phyloP scores from a whole-genome alignment of 371 early-diverging fungal species.

The Mitosporidium daphniae region DNA sequence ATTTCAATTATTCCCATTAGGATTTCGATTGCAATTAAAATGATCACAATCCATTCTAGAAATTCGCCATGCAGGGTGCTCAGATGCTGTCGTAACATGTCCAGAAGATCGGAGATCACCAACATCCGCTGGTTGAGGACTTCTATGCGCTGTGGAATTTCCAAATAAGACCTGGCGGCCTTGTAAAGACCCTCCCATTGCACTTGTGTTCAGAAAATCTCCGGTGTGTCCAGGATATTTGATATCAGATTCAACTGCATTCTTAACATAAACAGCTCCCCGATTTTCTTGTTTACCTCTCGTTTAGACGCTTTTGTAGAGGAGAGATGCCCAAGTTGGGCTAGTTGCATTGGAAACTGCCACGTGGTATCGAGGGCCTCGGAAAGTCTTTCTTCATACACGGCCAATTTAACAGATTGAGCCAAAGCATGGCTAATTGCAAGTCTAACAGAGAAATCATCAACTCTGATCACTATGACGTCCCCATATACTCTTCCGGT shows the following conservation, averaged over 20 bases:
- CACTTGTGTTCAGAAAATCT: conserved; percentile 49
- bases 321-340: conserved; percentile 32
- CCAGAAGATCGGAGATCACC: conserved; percentile 34
- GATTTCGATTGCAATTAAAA: conserved; percentile 5
- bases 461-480: no score
- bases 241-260: conserved; percentile 49
- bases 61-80: conserved; percentile 11
- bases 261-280: conserved; percentile 39
- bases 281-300: conserved; percentile 40
- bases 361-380: conserved; percentile 40
- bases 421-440: conserved; percentile 44
- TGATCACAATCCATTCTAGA: conserved; percentile 6
- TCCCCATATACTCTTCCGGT: no score
- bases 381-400: conserved; percentile 36
- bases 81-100: conserved; percentile 33
- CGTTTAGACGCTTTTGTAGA: conserved; percentile 25
- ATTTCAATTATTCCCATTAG: conserved; percentile 5
- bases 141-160: conserved; percentile 38
- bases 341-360: conserved; percentile 38
- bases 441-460: conserved; percentile 15
- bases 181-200: conserved; percentile 14
- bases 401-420: conserved; percentile 42
- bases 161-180: conserved; percentile 16
- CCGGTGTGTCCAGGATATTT: conserved; percentile 40
- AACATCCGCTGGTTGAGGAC: conserved; percentile 32